phyloP scores from a whole-genome alignment of 2,329 filamentous ascomycete species.

The Chalaropsis thielavioides region DNA sequence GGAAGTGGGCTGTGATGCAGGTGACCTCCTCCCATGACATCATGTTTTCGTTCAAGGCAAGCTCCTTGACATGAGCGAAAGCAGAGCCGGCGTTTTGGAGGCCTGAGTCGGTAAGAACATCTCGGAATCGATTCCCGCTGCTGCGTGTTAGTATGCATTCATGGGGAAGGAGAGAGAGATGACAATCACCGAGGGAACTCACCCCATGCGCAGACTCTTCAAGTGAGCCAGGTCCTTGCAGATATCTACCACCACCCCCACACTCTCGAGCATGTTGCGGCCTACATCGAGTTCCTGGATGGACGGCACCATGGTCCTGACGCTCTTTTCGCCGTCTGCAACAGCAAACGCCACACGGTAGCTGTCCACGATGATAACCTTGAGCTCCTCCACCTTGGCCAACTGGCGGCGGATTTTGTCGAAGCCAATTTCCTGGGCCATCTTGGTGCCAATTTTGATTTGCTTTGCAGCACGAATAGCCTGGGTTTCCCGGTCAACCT shows the following conservation, averaged over 20 bases:
- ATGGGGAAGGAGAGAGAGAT: no score
- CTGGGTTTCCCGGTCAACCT: conserved; percentile 24
- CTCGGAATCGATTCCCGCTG: conserved; percentile 60
- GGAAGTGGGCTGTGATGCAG: conserved; percentile 39
- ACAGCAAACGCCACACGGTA: conserved; percentile 40
- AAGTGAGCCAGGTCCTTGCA: conserved; percentile 55
- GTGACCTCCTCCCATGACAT: conserved; percentile 51
- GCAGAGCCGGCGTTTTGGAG: conserved; percentile 26
- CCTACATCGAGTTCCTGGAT: conserved; percentile 73
- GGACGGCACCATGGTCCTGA: conserved; percentile 43
- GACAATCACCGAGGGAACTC: background rate
- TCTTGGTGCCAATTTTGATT: conserved; percentile 62
- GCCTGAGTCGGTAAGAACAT: conserved; percentile 26
- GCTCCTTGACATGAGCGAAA: conserved; percentile 40
- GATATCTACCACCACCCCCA: conserved; percentile 54
- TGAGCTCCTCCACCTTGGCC: conserved; percentile 62
- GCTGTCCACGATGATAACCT: conserved; percentile 69
- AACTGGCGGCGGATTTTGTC: conserved; percentile 78
- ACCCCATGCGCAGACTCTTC: conserved; percentile 33
- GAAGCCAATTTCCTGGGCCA: conserved; percentile 87
- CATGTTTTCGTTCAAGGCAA: conserved; percentile 54
- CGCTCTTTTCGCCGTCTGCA: conserved; percentile 25
- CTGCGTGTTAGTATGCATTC: background rate
- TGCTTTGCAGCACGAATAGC: conserved; percentile 25
- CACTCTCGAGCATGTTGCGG: conserved; percentile 60